A percentile compares a stretch with the other conserved stretches of the same genome.
These are phyloP conservation scores for Candida chilensis DNA, from an alignment of 805 yeast species.

Conservation along the genomic window DNA sequence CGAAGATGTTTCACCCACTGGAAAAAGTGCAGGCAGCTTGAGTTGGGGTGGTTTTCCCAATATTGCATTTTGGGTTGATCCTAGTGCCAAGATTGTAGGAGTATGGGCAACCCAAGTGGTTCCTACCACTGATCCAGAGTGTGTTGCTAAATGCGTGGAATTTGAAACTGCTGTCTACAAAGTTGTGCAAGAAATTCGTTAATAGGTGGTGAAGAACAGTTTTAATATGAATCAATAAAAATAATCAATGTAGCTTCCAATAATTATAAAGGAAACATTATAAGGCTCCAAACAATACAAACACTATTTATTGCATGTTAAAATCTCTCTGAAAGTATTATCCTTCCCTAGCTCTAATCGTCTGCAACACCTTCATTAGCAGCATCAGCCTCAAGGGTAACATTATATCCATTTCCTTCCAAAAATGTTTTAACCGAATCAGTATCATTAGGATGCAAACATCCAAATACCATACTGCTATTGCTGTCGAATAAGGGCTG, in stretches of 20 bases:
- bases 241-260: too few species aligned
- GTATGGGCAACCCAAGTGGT: constrained; percentile 24
- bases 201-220: too few species aligned
- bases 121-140: too few species aligned
- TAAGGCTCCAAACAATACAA: too few species aligned
- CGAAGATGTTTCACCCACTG: constrained; percentile 18
- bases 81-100: constrained; percentile 26
- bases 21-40: constrained; percentile 22
- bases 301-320: too few species aligned
- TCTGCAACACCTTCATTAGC: constrained; percentile 9
- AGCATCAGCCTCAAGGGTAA: constrained; percentile 46
- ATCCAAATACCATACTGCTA: constrained; percentile 52
- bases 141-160: too few species aligned
- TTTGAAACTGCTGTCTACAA: too few species aligned
- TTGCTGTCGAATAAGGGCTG: constrained; percentile 52
- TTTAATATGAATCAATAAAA: too few species aligned
- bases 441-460: constrained; percentile 63
- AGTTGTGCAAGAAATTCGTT: too few species aligned
- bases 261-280: too few species aligned
- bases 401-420: constrained; percentile 46
- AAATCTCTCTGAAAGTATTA: too few species aligned
- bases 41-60: constrained; percentile 33
- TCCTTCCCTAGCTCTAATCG: too few species aligned
- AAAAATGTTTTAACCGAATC: constrained; percentile 40
- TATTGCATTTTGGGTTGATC: constrained; percentile 30